Percentiles rank a stretch among this genome's conserved stretches.
Evolutionary conservation across 331 rosid species (phyloP).

Genomic region (Quercus lobata): DNA sequence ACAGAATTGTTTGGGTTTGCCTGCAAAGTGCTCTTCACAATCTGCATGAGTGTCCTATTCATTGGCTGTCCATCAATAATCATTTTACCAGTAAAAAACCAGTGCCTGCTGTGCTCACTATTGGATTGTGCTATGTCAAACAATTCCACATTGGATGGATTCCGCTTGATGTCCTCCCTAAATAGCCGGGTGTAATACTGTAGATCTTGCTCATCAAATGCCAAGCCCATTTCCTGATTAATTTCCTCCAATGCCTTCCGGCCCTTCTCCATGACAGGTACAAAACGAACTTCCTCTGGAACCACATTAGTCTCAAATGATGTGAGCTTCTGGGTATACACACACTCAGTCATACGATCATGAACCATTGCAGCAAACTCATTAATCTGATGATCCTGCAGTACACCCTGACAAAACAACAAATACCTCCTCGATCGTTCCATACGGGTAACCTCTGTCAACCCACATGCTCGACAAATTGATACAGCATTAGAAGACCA

Average conservation of each 20-base stretch:
- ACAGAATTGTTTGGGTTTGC: constrained; percentile 82
- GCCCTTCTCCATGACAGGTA: constrained; percentile 80
- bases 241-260: constrained; percentile 78
- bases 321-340: constrained; percentile 53
- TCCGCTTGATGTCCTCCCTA: constrained; percentile 69
- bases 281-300: constrained; percentile 59
- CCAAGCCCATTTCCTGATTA: constrained; percentile 75
- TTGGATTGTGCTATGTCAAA: constrained; percentile 94
- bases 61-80: constrained; percentile 63
- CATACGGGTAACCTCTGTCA: constrained; percentile 76
- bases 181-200: constrained; percentile 77
- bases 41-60: constrained; percentile 79
- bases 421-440: constrained; percentile 83
- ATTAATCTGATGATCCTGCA: constrained; percentile 50
- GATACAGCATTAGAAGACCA: constrained; percentile 94
- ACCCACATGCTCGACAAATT: constrained; percentile 77
- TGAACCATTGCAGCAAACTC: constrained; percentile 74
- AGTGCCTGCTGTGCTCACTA: constrained; percentile 89
- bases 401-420: constrained; percentile 42
- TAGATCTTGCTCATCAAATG: constrained; percentile 90
- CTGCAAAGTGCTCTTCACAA: constrained; percentile 81
- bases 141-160: constrained; percentile 81
- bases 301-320: constrained; percentile 61
- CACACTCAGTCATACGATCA: constrained; percentile 89
- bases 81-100: constrained; percentile 87